Base-by-base conservation (phyloP, 2,329 filamentous ascomycete genomes). In the Paraphaeosphaeria minitans region DNA sequence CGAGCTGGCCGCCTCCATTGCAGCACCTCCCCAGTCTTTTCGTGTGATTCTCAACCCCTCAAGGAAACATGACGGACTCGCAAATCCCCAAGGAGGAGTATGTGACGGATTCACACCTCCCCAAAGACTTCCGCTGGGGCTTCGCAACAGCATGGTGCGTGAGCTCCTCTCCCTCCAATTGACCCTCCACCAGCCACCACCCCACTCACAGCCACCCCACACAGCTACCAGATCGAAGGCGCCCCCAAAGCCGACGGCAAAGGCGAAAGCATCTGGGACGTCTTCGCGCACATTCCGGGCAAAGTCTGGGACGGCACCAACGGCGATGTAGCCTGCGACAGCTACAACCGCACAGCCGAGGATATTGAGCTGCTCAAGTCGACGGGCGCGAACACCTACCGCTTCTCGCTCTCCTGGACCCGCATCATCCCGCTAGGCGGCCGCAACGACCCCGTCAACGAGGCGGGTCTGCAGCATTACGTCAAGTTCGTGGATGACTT, bases 191-290 rank as follows among this genome's bases (percentile, higher is more conserved):
- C 49, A 43, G n/a, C 47, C 54, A 52, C 8, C 46, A 49, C 7
- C 33, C 13, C 54, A 45, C 55, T 55, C 66, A 60, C 71, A 73
- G 59, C 74, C 53, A 43, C 60, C 56, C 46, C 50, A n/a, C 47
- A 41, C 72, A 95, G 92, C 74, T 96, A 95, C 81, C 92, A 96
- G 76, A 90, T 96, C 67, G 92, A 96, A 81, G 92, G 92, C 58
- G 87, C 87, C 49, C 82, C 84, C 41, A 81, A 89, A 49, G 85
- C 89, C 72, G 92, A 94, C 73, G 92, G 92, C 64, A 90, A 92
- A 64, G 89, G 86, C 22, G 88, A 91, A 55, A 92, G 89, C 61
- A 95, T 96, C 76, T 96, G 92, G 92, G 92, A 96, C 78, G 89
- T 85, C n/a, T 96, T 96, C 80, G 93, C 90, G 79, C 85, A 85